These are phyloP conservation scores for Aspergillus oerlinghausenensis DNA, from an alignment of 2,329 filamentous ascomycete genomes.

Conservation along the genomic window DNA sequence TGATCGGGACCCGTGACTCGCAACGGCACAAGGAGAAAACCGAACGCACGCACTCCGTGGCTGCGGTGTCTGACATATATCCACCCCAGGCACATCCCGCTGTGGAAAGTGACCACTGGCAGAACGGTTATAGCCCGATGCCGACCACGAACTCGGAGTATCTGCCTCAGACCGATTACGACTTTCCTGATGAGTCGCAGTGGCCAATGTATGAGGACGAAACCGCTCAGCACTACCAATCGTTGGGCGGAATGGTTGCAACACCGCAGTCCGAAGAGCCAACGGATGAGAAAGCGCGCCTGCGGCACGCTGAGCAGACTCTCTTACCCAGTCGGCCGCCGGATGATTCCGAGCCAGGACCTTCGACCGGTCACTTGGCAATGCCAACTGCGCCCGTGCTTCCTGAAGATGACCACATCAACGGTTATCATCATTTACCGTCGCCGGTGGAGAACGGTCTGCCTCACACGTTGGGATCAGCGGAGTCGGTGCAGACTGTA, in stretches of 20 bases:
- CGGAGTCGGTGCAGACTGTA: conserved; percentile 28
- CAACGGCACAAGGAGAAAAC: conserved; percentile 47
- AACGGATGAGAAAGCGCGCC: conserved; percentile 75
- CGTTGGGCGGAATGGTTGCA: conserved; percentile 23
- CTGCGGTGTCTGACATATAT: conserved; percentile 26
- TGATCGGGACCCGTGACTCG: conserved; percentile 82
- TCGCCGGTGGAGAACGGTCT: conserved; percentile 16
- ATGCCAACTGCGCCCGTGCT: conserved; percentile 43
- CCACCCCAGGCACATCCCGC: conserved; percentile 14
- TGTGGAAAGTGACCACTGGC: conserved; percentile 27
- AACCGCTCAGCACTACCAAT: conserved; percentile 19
- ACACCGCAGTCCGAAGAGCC: conserved; percentile 55
- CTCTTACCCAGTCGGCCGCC: conserved; percentile 78
- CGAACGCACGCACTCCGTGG: conserved; percentile 26
- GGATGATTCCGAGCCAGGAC: conserved; percentile 40
- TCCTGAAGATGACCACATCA: conserved; percentile 50
- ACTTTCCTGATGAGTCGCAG: conserved; percentile 18
- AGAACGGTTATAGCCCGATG: conserved; percentile 18
- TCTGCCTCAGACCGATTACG: conserved; percentile 22
- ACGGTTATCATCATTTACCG: conserved; percentile 38
- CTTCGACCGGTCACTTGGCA: conserved; percentile 38
- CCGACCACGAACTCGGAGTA: conserved; percentile 18
- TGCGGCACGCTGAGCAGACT: conserved; percentile 71
- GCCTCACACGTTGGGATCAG: conserved; percentile 23
- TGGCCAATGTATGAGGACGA: conserved; percentile 29